Base-by-base conservation (phyloP, 176 grass and related monocot species). In the Bothriochloa decipiens region DNA sequence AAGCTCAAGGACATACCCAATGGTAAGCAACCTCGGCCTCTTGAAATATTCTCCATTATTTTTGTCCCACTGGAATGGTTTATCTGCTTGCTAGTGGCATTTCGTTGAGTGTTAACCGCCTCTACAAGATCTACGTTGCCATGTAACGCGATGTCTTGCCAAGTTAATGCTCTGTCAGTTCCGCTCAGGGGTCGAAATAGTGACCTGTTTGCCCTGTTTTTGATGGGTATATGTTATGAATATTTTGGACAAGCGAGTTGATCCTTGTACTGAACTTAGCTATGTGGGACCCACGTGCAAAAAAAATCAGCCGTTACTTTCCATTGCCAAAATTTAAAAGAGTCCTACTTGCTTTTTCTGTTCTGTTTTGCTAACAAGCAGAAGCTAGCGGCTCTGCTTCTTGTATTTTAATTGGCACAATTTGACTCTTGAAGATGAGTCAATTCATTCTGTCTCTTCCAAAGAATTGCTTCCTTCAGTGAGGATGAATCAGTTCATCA, bases 1-100 rank as follows among this genome's bases (percentile, higher is more conserved):
- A 99, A 88, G 86, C 90, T 99, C 23, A 94, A 92, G 73, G 97
- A 99, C 33, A 99, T 99, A 35, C 97, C 97, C 6, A 99, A 99
- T 69, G 91, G 97, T 99, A 91, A 76, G 0, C 26, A 91, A 76
- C 0, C 26, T 25, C 26, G 26, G 28, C 0, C 57, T 32, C 84
- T 28, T 14, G 2, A 49, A 77, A 27, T 9, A 17, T 86, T 4
- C 58, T 4, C 10, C 8, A 2, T 14, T 36, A 14, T 77, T 6
- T 23, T 55, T 18, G 1, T 41, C 27, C 2, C 22, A 1, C 15
- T 61, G 5, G 22, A 0, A 15, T 27, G 32, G 50, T 57, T 0
- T 41, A 0, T 8, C 18, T 66, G 52, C 69, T 70, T 81, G 26
- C 47, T 43, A 22, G 43, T 22, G 33, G 8, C 17, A 22, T 53